Percentiles rank a stretch among this genome's conserved stretches.
Conservation (phyloP, 1,139 yeast species). For the Blastobotrys buckinghamii region DNA sequence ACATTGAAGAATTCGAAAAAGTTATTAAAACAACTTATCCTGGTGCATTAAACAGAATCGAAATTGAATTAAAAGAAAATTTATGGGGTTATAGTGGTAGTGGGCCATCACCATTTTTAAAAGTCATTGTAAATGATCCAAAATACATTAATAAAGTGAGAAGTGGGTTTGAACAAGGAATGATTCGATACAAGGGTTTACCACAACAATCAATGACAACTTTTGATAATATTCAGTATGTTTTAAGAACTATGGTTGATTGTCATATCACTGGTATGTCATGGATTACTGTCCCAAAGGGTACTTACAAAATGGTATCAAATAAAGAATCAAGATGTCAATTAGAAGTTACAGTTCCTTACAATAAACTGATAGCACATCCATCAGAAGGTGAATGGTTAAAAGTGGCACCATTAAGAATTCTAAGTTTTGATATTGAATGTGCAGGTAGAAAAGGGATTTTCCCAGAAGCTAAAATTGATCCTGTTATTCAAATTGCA, state of each 20-base stretch:
- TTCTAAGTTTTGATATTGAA: conserved; percentile 92
- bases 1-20: conserved; percentile 44
- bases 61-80: conserved; percentile 67
- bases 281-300: conserved; percentile 86
- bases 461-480: conserved; percentile 91
- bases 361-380: conserved; percentile 66
- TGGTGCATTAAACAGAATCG: conserved; percentile 42
- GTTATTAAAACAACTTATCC: conserved; percentile 26
- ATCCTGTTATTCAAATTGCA: conserved; percentile 95
- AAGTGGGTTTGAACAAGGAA: conserved; percentile 79
- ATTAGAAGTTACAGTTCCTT: conserved; percentile 68
- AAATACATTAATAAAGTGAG: conserved; percentile 61
- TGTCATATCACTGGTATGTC: conserved; percentile 90
- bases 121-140: conserved; percentile 62
- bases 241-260: conserved; percentile 86
- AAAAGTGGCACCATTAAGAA: conserved; percentile 88
- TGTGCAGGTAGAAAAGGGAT: conserved; percentile 98
- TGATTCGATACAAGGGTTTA: conserved; percentile 46
- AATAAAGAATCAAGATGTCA: conserved; percentile 69
- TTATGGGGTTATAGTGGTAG: conserved; percentile 93
- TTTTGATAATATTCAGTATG: conserved; percentile 84
- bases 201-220: conserved; percentile 47
- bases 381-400: conserved; percentile 93
- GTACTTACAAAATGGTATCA: conserved; percentile 48
- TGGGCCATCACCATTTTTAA: conserved; percentile 71